These are phyloP conservation scores for Tephrocybe sp. DNA, from an alignment of 768 basidiomycete species.

Conservation along the genomic window DNA sequence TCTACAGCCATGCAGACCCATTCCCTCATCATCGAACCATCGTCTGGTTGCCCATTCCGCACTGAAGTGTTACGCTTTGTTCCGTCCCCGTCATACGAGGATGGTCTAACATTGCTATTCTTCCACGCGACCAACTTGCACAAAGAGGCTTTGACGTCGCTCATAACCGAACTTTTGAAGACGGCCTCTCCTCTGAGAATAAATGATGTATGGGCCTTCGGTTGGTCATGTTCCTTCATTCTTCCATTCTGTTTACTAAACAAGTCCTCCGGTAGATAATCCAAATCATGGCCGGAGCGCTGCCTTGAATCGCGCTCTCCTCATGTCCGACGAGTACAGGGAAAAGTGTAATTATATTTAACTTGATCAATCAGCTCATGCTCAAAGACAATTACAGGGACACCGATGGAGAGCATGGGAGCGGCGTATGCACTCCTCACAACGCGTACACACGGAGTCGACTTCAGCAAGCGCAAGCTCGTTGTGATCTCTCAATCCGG, in stretches of 20 bases:
- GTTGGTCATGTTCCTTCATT: background rate
- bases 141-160: background rate
- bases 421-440: background rate
- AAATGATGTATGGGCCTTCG: background rate
- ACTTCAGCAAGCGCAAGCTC: background rate
- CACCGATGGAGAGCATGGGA: background rate
- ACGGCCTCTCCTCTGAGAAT: background rate
- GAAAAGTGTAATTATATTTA: background rate
- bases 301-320: background rate
- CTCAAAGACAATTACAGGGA: background rate
- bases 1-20: background rate
- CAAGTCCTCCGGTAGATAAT: background rate
- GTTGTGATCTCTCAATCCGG: background rate
- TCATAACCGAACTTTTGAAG: background rate
- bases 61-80: background rate
- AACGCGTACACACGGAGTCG: background rate
- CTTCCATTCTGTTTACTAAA: background rate
- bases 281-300: conserved; percentile 2
- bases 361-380: background rate
- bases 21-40: background rate
- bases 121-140: conserved; percentile 1
- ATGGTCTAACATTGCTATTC: background rate
- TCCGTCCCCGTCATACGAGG: background rate
- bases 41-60: background rate
- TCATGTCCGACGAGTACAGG: background rate